These are phyloP conservation scores for Beverwykella pulmonaria DNA, from an alignment of 495 filamentous ascomycete species.

Conservation along the genomic window DNA sequence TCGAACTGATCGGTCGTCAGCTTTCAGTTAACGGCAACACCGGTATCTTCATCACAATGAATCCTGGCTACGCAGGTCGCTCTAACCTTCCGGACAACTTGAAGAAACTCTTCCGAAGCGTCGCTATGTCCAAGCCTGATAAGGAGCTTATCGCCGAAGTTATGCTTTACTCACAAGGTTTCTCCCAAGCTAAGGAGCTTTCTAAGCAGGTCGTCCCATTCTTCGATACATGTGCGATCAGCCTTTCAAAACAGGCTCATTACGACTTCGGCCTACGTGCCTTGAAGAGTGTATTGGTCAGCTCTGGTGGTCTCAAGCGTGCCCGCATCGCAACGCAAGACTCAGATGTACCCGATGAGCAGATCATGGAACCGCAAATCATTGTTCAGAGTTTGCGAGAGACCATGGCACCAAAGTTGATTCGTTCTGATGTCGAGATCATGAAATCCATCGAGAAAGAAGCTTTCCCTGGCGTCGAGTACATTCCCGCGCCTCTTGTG, in stretches of 20 bases:
- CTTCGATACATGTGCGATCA: constrained; percentile 83
- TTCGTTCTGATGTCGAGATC: constrained; percentile 81
- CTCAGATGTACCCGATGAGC: constrained; percentile 65
- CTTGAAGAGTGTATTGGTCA: constrained; percentile 96
- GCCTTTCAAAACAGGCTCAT: constrained; percentile 92
- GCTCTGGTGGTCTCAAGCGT: constrained; percentile 93
- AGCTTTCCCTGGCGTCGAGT: constrained; percentile 90
- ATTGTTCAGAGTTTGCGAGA: constrained; percentile 98
- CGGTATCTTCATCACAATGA: constrained; percentile 99
- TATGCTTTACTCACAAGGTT: constrained; percentile 99
- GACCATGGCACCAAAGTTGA: constrained; percentile 96
- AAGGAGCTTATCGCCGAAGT: constrained; percentile 99
- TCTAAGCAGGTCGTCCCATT: constrained; percentile 96
- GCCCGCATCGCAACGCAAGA: constrained; percentile 60
- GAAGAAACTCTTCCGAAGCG: constrained; percentile 98
- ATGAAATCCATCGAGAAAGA: constrained; percentile 84
- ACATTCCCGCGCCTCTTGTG: constrained; percentile 83
- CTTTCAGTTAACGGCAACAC: constrained; percentile 87
- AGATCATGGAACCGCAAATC: constrained; percentile 91
- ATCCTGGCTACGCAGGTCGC: constrained; percentile 95
- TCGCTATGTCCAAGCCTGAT: constrained; percentile 99
- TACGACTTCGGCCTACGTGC: constrained; percentile 98
- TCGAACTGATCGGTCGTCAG: constrained; percentile 89
- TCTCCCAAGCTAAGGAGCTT: constrained; percentile 89
- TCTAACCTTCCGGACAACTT: constrained; percentile 98